Evolutionary conservation across 441 rosid genomes (phyloP).

Genomic region (Arabidopsis hybrid): DNA sequence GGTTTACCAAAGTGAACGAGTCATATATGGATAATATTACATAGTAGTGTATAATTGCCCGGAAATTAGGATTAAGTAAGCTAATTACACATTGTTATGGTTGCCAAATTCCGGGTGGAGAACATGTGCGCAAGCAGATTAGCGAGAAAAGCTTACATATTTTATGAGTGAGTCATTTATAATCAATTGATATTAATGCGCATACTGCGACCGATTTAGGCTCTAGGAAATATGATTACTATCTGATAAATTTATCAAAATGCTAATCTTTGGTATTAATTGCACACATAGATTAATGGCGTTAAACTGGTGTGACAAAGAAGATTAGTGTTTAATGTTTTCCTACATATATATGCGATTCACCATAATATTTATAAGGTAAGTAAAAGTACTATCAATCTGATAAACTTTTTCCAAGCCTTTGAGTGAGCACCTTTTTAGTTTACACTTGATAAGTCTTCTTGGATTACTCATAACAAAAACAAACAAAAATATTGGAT

Average conservation of each 20-base stretch:
- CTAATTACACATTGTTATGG: slow-evolving; percentile 13
- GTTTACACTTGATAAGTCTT: neutral
- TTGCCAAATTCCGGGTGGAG: neutral
- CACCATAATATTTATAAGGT: neutral
- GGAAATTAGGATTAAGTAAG: neutral
- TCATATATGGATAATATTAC: neutral
- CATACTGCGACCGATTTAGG: neutral
- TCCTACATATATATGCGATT: neutral
- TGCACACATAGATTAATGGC: neutral
- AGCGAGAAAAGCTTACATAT: slow-evolving; percentile 11
- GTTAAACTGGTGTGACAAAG: neutral
- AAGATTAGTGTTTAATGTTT: neutral
- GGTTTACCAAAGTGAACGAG: slow-evolving; percentile 10
- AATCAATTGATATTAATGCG: neutral
- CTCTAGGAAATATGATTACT: neutral
- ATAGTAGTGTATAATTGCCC: slow-evolving; percentile 3
- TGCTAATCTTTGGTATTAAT: neutral
- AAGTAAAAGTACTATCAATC: neutral
- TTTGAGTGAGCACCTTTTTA: neutral
- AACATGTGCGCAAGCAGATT: neutral
- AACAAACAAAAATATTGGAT: neutral
- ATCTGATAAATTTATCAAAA: neutral
- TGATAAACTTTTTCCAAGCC: neutral
- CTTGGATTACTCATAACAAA: no score
- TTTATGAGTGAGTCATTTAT: neutral